Evolutionary conservation across 805 yeast genomes (phyloP).

Genomic region (Maudiozyma turicensis): DNA sequence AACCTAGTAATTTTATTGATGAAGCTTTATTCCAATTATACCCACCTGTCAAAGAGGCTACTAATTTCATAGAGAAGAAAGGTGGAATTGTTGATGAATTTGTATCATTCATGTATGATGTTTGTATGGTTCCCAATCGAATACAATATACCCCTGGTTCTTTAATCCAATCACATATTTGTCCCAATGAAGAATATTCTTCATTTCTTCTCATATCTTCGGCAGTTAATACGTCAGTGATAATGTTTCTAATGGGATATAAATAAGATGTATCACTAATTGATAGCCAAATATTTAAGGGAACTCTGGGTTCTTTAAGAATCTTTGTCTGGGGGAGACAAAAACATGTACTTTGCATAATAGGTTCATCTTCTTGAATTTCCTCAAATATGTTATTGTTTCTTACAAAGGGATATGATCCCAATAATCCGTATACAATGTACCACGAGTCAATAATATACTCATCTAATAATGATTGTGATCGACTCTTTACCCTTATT

Average conservation of each 20-base stretch:
- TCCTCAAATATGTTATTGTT: neutral
- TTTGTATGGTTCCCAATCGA: conserved; percentile 12
- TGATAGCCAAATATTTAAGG: conserved; percentile 16
- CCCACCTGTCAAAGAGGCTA: conserved; percentile 8
- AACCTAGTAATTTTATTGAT: conserved; percentile 21
- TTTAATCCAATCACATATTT: conserved; percentile 14
- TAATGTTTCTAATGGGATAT: neutral
- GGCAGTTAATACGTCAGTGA: conserved; percentile 11
- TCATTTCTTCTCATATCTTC: conserved; percentile 6
- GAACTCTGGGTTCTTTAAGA: neutral
- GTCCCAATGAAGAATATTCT: conserved; percentile 8
- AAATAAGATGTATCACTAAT: conserved; percentile 5
- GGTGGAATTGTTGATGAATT: conserved; percentile 9
- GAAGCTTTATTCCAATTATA: conserved; percentile 23
- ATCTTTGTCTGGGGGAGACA: neutral
- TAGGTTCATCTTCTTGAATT: neutral
- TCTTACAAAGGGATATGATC: conserved; percentile 1
- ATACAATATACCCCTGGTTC: conserved; percentile 17
- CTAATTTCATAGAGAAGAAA: conserved; percentile 12
- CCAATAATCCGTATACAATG: conserved; percentile 11
- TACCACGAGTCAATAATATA: conserved; percentile 18
- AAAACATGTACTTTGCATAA: conserved; percentile 1
- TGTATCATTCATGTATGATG: conserved; percentile 2
- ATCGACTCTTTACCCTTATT: too few relatives aligned
- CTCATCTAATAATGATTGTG: neutral